Evolutionary conservation across 768 basidiomycete genomes (phyloP).

Genomic region (Lactifluus rugatus): DNA sequence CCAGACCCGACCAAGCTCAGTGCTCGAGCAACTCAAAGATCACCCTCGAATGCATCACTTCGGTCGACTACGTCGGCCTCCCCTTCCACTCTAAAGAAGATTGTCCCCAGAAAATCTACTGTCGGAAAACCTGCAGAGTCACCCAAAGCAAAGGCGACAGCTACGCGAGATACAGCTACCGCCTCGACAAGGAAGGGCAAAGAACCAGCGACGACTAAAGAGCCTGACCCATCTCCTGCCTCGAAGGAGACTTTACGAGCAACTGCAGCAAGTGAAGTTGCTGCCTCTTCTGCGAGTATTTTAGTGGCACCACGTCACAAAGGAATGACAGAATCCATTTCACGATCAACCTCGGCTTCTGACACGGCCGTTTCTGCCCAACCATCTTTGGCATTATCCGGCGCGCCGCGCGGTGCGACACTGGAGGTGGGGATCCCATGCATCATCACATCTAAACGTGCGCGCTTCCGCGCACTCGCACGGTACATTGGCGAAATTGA

Average conservation of each 20-base stretch:
- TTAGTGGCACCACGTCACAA: constrained; percentile 28
- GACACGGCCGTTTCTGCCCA: constrained; percentile 10
- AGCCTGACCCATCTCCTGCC: not conserved
- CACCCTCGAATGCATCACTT: constrained; percentile 14
- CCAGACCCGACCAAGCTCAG: constrained; percentile 12
- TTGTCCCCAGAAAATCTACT: constrained; percentile 14
- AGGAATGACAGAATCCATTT: constrained; percentile 31
- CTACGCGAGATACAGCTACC: not conserved
- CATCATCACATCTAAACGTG: constrained; percentile 75
- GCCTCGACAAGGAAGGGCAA: constrained; percentile 14
- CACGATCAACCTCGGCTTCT: constrained; percentile 9
- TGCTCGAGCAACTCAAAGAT: not conserved
- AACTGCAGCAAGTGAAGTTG: constrained; percentile 1
- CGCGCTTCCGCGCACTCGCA: constrained; percentile 78
- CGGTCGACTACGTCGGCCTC: constrained; percentile 19
- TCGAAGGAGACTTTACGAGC: not conserved
- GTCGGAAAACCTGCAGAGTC: constrained; percentile 5
- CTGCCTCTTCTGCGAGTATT: constrained; percentile 25
- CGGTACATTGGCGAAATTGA: constrained; percentile 82
- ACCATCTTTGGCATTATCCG: not conserved
- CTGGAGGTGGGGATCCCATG: constrained; percentile 85
- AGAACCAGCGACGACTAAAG: constrained; percentile 17
- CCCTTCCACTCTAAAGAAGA: constrained; percentile 17
- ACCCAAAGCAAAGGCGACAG: constrained; percentile 1
- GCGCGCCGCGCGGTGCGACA: constrained; percentile 49